Base-by-base conservation (phyloP, 176 grass and related monocot species). In the Dendrocalamus sinicus region DNA sequence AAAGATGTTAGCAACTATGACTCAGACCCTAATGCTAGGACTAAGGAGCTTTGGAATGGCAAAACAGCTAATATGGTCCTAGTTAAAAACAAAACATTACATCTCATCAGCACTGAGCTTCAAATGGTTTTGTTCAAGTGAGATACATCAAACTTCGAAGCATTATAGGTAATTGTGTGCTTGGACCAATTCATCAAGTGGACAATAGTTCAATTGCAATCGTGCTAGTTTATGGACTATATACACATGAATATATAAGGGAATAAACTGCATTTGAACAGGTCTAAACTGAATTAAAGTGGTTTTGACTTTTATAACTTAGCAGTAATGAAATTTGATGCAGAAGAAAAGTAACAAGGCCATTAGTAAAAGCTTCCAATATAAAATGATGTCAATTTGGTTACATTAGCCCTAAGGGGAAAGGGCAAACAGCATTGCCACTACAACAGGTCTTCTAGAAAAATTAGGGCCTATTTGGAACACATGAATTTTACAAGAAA, bases 241-340 rank as follows among this genome's bases (percentile, higher is more conserved):
- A 62, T 52, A 47, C 77, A 66, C 43, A 15, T 51, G 76, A 47
- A 51, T 66, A 16, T 50, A 80, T 35, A 81, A 55, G 37, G 39
- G 51, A 58, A 59, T 47, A 60, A 16, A 68, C 53, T 83, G 23
- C 67, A 72, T n/a, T 47, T 72, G 37, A 77, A 55, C n/a, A 51
- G 1, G 9, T 45, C 61, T 67, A 43, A 17, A 51, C 23, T 30
- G 50, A 69, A 19, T 54, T 26, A 43, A 51, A 63, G 32, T 76
- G 60, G 60, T 67, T 75, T 40, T 62, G 59, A 67, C 83, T 52
- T 46, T 62, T 76, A 66, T 75, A 54, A 28, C 48, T 52, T 84
- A n/a, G 22, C 47, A 65, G 19, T 16, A 84, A 30, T 58, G 39
- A 85, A 46, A 58, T 23, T 69, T 58, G 35, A 85, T 59, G 51